A percentile compares a stretch with the other conserved stretches of the same genome.
These are phyloP conservation scores for Entophlyctis luteolus DNA, from an alignment of 192 early-diverging fungal species.

Conservation along the genomic window DNA sequence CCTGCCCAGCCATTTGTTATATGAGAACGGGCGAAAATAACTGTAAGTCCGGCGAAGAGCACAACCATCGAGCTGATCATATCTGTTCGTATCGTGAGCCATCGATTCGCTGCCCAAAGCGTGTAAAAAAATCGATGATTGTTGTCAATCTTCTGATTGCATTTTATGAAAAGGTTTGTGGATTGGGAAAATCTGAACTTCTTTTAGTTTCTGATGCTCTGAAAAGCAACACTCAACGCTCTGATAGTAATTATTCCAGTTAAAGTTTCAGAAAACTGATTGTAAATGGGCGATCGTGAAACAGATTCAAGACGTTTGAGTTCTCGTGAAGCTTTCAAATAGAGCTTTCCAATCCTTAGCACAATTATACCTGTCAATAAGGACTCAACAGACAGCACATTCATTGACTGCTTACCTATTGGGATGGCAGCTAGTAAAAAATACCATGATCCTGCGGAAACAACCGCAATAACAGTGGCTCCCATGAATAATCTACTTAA, in stretches of 20 bases:
- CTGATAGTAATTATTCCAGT: constrained; percentile 21
- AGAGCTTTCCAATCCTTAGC: constrained; percentile 57
- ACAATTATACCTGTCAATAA: constrained; percentile 3
- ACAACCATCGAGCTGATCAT: constrained; percentile 20
- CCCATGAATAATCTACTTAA: constrained; percentile 14
- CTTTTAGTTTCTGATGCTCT: not conserved
- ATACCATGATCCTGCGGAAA: constrained; percentile 58
- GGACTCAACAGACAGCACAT: not conserved
- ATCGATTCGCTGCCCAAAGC: constrained; percentile 14
- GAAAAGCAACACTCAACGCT: not conserved
- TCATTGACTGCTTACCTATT: constrained; percentile 14
- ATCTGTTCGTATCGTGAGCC: constrained; percentile 28
- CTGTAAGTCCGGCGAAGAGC: constrained; percentile 65
- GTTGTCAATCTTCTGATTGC: constrained; percentile 6
- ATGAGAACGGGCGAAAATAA: constrained; percentile 58
- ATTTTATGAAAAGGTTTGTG: constrained; percentile 5
- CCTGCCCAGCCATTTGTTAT: constrained; percentile 68
- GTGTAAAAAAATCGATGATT: constrained; percentile 25
- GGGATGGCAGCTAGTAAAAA: constrained; percentile 43
- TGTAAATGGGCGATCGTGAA: constrained; percentile 51
- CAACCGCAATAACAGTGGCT: constrained; percentile 17
- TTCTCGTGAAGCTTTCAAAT: constrained; percentile 35
- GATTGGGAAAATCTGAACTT: not conserved
- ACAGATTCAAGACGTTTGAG: constrained; percentile 53
- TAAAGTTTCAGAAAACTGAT: constrained; percentile 73